Base-by-base conservation (phyloP, 2,329 filamentous ascomycete species). In the Aspergillus alliaceus region DNA sequence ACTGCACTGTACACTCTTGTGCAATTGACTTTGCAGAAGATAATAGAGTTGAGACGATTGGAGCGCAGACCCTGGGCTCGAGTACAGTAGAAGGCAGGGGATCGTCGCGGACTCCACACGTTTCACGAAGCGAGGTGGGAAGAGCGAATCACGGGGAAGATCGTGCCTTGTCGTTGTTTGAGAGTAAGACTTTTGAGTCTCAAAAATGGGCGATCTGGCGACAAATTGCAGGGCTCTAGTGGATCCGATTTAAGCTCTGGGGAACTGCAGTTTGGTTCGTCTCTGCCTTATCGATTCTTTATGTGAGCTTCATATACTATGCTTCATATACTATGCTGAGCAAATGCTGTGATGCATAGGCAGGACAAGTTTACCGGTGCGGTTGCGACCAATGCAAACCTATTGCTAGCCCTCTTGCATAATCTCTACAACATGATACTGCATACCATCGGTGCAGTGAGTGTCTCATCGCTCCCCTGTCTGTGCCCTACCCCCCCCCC, bases 121-220 rank as follows among this genome's bases (percentile, higher is more conserved):
- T 53, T 53, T 49, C 53, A 51, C 7, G 37, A 46, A 49, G 29
- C 31, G 35, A 22, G 32, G 14, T 22, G 8, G 25, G 6, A 11
- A 25, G 31, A 37, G 6, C 53, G 31, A 44, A 55, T 35, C 35
- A 40, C 9, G 37, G 9, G 31, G n/a, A 47, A 27, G 8, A 32
- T 24, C 20, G 4, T 44, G 27, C 20, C 22, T 22, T 46, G 20
- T 31, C n/a, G 11, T 14, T 46, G 53, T 56, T 35, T 51, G 47
- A 44, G 22, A 56, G 27, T 56, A 47, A 56, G 47, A 56, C 53
- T n/a, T n/a, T n/a, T 34, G 27, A 4, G 39, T 20, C 27, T 20
- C 22, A n/a, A n/a, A n/a, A n/a, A n/a, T 24, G 37, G 29, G 14
- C 35, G 29, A 37, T 56, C 44, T 29, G 6, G 22, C n/a, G 51